phyloP scores from a whole-genome alignment of 208 protist species.

The Trypanosoma rangeli region DNA sequence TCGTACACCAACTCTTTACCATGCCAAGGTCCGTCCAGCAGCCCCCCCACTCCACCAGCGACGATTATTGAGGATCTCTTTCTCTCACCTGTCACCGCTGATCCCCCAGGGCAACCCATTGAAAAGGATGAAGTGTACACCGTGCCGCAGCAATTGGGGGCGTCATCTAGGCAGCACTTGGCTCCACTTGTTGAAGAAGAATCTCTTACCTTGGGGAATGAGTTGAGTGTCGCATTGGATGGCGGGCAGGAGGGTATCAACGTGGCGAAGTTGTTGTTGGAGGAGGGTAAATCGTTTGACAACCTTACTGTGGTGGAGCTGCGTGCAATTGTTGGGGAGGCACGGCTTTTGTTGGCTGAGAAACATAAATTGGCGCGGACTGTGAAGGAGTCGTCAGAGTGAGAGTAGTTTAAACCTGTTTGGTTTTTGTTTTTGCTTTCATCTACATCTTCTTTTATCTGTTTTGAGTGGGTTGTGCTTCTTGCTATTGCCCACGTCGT shows the following conservation, averaged over 20 bases:
- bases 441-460: background rate
- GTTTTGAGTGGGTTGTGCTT: too few species aligned
- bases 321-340: slow-evolving; percentile 63
- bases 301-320: slow-evolving; percentile 59
- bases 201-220: background rate
- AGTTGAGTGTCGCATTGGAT: too few species aligned
- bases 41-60: background rate
- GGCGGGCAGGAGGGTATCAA: background rate
- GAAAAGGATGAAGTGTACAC: background rate
- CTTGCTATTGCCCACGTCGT: too few species aligned
- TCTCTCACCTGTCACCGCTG: background rate
- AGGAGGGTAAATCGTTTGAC: slow-evolving; percentile 60
- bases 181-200: background rate
- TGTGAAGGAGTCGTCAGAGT: background rate
- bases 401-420: background rate
- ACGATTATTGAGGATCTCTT: slow-evolving; percentile 27
- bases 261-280: slow-evolving; percentile 30
- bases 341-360: slow-evolving; percentile 28
- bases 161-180: too few species aligned
- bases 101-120: background rate
- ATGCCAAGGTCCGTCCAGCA: background rate
- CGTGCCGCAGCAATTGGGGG: background rate
- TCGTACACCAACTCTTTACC: slow-evolving; percentile 31
- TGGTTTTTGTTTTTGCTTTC: slow-evolving; percentile 11
- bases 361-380: slow-evolving; percentile 1